Evolutionary conservation across 352 stramenopile species (phyloP).

Genomic region (Globisporangium middletonii): DNA sequence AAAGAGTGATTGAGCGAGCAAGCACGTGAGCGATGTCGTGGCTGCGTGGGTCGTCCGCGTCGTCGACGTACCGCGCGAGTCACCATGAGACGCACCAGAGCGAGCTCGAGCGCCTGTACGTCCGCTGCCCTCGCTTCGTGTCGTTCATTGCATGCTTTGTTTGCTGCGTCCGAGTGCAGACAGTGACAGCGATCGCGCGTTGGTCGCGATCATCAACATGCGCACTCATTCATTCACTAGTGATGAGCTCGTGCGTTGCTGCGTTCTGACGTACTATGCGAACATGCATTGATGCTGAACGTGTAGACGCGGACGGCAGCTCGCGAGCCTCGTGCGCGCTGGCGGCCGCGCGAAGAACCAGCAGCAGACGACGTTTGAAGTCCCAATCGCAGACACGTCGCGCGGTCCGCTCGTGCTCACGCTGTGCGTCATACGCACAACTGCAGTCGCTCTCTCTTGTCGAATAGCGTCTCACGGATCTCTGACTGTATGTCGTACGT

Average conservation of each 20-base stretch:
- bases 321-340: conserved; percentile 76
- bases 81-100: conserved; percentile 74
- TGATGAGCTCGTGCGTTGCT: no score
- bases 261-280: background rate
- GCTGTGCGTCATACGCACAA: conserved; percentile 25
- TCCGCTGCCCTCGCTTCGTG: background rate
- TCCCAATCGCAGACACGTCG: conserved; percentile 52
- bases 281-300: conserved; percentile 1
- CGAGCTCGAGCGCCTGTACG: conserved; percentile 75
- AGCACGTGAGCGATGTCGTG: conserved; percentile 29
- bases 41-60: conserved; percentile 45
- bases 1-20: background rate
- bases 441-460: background rate
- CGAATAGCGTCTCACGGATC: no score
- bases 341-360: conserved; percentile 80
- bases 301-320: conserved; percentile 56
- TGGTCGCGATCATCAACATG: no score
- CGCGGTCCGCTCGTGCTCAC: conserved; percentile 38
- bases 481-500: conserved; percentile 1
- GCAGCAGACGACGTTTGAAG: conserved; percentile 81
- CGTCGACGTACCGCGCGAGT: conserved; percentile 21
- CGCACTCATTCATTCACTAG: background rate
- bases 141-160: background rate
- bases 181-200: no score
- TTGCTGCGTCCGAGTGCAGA: background rate